A percentile compares a stretch with the other conserved stretches of the same genome.
Evolutionary conservation across 805 yeast species (phyloP).

Genomic region (Myxozyma sirexii): DNA sequence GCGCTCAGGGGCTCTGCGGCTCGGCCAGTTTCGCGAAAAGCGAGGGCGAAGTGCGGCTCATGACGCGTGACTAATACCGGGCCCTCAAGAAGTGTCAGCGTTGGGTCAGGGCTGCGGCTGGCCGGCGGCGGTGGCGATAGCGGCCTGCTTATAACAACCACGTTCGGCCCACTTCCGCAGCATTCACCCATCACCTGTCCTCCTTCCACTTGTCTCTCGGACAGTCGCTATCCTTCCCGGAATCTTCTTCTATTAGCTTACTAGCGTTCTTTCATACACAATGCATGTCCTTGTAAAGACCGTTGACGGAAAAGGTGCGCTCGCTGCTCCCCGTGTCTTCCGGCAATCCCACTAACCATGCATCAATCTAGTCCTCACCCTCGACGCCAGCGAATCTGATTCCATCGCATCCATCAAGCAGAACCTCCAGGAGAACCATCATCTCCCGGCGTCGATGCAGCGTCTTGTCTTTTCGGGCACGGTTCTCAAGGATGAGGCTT

Average conservation of each 20-base stretch:
- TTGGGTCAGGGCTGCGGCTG: not conserved
- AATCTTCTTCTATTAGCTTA: not conserved
- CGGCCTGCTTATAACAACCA: not conserved
- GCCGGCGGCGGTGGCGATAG: conserved; percentile 11
- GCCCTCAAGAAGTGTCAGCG: not conserved
- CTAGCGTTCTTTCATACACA: not conserved
- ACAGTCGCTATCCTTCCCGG: not conserved
- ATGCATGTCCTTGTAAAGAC: conserved; percentile 32
- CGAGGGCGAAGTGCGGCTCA: not conserved
- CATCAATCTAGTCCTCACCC: conserved; percentile 20
- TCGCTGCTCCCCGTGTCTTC: no score
- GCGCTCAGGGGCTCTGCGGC: no score
- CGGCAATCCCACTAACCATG: no score
- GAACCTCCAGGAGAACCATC: conserved; percentile 15
- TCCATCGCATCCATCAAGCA: conserved; percentile 23
- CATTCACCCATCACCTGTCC: not conserved
- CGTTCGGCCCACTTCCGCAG: conserved; percentile 9
- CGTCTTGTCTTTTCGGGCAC: conserved; percentile 75
- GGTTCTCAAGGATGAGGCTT: conserved; percentile 84
- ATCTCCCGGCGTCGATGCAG: conserved; percentile 30
- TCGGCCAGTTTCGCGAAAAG: no score
- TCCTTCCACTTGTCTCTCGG: no score
- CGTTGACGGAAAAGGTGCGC: conserved; percentile 31
- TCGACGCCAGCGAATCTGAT: conserved; percentile 20
- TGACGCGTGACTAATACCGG: not conserved